These are phyloP conservation scores for Pseudocercospora eumusae DNA, from an alignment of 2,329 filamentous ascomycete genomes.

Conservation along the genomic window DNA sequence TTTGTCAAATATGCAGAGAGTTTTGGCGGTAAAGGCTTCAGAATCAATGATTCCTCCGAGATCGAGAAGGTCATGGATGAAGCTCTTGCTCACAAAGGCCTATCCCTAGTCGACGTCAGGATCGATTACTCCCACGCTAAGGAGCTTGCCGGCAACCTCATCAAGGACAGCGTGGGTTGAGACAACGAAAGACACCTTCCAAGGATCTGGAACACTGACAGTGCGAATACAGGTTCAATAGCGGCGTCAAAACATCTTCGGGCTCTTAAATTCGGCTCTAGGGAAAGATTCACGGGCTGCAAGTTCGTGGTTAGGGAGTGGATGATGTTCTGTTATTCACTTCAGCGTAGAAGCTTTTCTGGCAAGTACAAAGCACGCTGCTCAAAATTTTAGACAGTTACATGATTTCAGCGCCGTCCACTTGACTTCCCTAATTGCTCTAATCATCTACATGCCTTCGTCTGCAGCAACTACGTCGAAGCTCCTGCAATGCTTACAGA, in stretches of 20 bases:
- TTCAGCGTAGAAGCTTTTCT: background rate
- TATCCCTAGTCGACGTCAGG: constrained; percentile 50
- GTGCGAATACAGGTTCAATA: constrained; percentile 2
- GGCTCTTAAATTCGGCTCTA: background rate
- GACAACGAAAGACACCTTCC: background rate
- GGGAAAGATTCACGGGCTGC: background rate
- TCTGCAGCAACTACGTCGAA: background rate
- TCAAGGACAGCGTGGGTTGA: constrained; percentile 41
- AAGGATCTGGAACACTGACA: background rate
- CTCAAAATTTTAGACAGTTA: background rate
- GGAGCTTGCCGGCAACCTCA: constrained; percentile 46
- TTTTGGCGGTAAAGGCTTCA: constrained; percentile 51
- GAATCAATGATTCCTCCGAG: constrained; percentile 44
- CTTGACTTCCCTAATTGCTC: background rate
- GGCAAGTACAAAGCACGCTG: background rate
- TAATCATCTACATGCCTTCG: background rate
- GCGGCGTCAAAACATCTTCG: background rate
- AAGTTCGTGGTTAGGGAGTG: background rate
- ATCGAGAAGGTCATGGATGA: constrained; percentile 49
- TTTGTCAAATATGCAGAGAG: constrained; percentile 52
- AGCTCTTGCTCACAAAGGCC: constrained; percentile 47
- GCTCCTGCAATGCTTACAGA: background rate
- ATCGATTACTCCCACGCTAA: constrained; percentile 51
- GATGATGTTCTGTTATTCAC: background rate
- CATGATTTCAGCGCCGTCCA: background rate